Conservation (phyloP, 1,284 basidiomycete species). For the Singerocomus inundabilis region DNA sequence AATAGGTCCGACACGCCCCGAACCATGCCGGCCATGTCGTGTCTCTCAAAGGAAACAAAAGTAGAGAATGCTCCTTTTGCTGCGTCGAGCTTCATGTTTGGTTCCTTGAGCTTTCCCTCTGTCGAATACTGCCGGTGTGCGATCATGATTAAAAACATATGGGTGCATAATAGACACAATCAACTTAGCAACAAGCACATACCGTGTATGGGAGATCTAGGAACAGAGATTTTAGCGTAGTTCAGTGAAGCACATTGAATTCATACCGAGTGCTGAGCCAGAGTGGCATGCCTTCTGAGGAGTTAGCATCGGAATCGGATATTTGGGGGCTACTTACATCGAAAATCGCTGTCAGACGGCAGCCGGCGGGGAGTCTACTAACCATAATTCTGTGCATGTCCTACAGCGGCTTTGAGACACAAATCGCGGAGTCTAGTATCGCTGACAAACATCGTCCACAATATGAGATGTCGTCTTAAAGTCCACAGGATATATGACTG, state of each 20-base stretch:
- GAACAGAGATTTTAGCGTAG: constrained; percentile 5
- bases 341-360: constrained; percentile 85
- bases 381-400: constrained; percentile 73
- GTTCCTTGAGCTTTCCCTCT: constrained; percentile 92
- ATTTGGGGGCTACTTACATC: constrained; percentile 51
- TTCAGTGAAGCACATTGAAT: background rate
- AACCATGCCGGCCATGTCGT: constrained; percentile 76
- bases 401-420: constrained; percentile 36
- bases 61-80: constrained; percentile 73
- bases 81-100: constrained; percentile 77
- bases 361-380: constrained; percentile 74
- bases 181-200: constrained; percentile 17
- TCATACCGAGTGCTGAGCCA: constrained; percentile 60
- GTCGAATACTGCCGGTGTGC: constrained; percentile 69
- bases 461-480: constrained; percentile 70
- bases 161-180: background rate
- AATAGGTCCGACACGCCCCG: constrained; percentile 41
- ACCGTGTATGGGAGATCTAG: constrained; percentile 63
- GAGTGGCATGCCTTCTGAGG: constrained; percentile 59
- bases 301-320: background rate
- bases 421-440: background rate
- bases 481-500: constrained; percentile 86
- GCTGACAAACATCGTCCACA: constrained; percentile 72
- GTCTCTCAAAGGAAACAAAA: constrained; percentile 67
- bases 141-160: background rate